These are phyloP conservation scores for Skeletonema potamos DNA, from an alignment of 108 stramenopile genomes.

Conservation along the genomic window DNA sequence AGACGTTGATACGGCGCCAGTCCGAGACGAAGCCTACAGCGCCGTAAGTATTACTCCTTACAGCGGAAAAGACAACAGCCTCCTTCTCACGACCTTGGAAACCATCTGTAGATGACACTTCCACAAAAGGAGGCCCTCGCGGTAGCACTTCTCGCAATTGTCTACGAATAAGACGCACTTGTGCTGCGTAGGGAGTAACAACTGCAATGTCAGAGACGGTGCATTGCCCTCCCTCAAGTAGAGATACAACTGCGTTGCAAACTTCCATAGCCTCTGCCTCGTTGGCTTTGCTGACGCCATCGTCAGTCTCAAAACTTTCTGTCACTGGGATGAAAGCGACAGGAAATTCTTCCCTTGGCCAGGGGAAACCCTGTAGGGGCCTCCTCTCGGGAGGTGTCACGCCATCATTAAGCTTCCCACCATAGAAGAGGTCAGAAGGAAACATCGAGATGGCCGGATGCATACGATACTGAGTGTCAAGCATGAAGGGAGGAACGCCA, in stretches of 20 bases:
- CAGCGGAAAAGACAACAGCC: constrained; percentile 96
- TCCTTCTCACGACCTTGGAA: constrained; percentile 99
- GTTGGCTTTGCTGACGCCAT: constrained; percentile 91
- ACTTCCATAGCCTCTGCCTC: constrained; percentile 93
- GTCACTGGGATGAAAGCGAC: constrained; percentile 86
- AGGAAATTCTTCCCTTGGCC: constrained; percentile 91
- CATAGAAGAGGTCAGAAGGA: constrained; percentile 89
- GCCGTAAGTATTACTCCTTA: constrained; percentile 92
- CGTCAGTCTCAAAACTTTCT: constrained; percentile 81
- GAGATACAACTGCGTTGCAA: constrained; percentile 77
- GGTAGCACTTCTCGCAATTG: constrained; percentile 69
- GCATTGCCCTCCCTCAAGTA: constrained; percentile 86
- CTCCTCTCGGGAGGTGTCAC: constrained; percentile 85
- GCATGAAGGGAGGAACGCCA: constrained; percentile 88
- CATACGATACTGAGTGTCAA: constrained; percentile 96
- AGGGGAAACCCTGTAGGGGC: constrained; percentile 87
- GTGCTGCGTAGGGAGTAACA: constrained; percentile 98
- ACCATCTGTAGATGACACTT: constrained; percentile 97
- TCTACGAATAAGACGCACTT: constrained; percentile 91
- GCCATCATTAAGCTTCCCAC: constrained; percentile 83
- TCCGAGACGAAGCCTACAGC: constrained; percentile 97
- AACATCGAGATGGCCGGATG: constrained; percentile 94
- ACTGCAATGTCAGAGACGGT: constrained; percentile 92
- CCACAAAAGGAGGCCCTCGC: constrained; percentile 78
- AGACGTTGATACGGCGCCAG: constrained; percentile 98